Conservation (phyloP, 306 rosid genomes). For the Acacia melanoxylon region DNA sequence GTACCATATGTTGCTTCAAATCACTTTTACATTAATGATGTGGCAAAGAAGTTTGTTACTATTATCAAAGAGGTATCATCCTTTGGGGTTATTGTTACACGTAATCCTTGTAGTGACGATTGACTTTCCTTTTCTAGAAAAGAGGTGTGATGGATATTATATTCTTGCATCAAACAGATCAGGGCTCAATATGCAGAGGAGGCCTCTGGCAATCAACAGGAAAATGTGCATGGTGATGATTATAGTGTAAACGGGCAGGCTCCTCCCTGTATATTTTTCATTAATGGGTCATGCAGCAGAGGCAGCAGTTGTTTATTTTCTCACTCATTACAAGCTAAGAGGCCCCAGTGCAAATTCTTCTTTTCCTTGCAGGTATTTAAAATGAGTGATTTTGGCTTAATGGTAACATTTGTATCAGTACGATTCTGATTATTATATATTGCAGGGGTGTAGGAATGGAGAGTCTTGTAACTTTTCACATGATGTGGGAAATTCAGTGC, state of each 20-base stretch:
- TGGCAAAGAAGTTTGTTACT: slow-evolving; percentile 55
- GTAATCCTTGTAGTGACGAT: background rate
- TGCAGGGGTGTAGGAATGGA: slow-evolving; percentile 86
- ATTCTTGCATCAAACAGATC: slow-evolving; percentile 50
- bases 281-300: slow-evolving; percentile 60
- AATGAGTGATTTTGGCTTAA: slow-evolving; percentile 23
- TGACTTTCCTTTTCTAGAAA: slow-evolving; percentile 5
- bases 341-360: slow-evolving; percentile 72
- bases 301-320: slow-evolving; percentile 66
- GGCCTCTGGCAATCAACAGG: slow-evolving; percentile 38
- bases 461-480: slow-evolving; percentile 72
- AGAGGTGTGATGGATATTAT: background rate
- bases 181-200: slow-evolving; percentile 49
- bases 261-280: slow-evolving; percentile 59
- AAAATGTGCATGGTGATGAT: slow-evolving; percentile 27
- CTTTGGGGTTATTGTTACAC: slow-evolving; percentile 24
- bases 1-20: slow-evolving; percentile 66
- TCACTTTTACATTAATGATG: slow-evolving; percentile 43
- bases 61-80: slow-evolving; percentile 71
- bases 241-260: slow-evolving; percentile 34
- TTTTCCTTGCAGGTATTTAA: slow-evolving; percentile 65
- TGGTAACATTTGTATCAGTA: slow-evolving; percentile 14
- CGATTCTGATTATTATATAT: slow-evolving; percentile 21
- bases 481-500: slow-evolving; percentile 36
- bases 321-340: slow-evolving; percentile 63